A percentile compares a stretch with the other conserved stretches of the same genome.
Conservation (phyloP, 441 rosid species). For the Breynia disticha region DNA sequence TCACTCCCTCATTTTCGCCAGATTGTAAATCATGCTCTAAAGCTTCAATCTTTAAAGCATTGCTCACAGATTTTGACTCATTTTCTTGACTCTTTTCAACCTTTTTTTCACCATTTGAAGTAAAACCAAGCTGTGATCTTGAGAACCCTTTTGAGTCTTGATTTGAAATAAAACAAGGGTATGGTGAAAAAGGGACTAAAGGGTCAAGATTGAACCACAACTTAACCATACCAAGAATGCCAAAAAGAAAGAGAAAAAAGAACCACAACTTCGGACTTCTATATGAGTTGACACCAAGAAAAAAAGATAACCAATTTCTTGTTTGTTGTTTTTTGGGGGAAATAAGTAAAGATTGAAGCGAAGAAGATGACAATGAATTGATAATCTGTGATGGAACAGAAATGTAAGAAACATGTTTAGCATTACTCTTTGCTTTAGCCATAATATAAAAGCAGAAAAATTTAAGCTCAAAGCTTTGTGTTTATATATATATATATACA, state of each 20-base stretch:
- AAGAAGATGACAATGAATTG: conserved; percentile 51
- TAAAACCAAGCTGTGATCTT: conserved; percentile 17
- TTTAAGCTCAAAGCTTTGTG: neutral
- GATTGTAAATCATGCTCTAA: conserved; percentile 15
- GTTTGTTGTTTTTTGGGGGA: conserved; percentile 49
- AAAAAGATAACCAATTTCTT: conserved; percentile 18
- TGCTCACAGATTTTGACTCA: conserved; percentile 6
- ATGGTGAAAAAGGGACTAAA: conserved; percentile 35
- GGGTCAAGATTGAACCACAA: conserved; percentile 38
- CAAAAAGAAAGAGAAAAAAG: conserved; percentile 44
- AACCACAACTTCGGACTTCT: conserved; percentile 44
- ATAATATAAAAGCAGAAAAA: neutral
- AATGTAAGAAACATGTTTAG: conserved; percentile 43
- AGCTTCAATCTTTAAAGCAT: conserved; percentile 9
- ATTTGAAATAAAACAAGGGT: conserved; percentile 31
- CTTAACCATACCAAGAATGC: conserved; percentile 42
- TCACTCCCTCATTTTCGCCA: conserved; percentile 13
- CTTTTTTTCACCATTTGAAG: conserved; percentile 2
- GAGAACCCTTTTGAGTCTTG: conserved; percentile 5
- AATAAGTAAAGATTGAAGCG: conserved; percentile 46
- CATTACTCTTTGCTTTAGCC: conserved; percentile 32
- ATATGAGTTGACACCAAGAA: conserved; percentile 17
- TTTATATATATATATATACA: neutral
- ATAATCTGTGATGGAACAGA: conserved; percentile 67
- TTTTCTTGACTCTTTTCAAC: neutral